Evolutionary conservation across 2,329 filamentous ascomycete genomes (phyloP), one percentile per base, ranked within the genome.

Genomic region (Xylaria sp.): DNA sequence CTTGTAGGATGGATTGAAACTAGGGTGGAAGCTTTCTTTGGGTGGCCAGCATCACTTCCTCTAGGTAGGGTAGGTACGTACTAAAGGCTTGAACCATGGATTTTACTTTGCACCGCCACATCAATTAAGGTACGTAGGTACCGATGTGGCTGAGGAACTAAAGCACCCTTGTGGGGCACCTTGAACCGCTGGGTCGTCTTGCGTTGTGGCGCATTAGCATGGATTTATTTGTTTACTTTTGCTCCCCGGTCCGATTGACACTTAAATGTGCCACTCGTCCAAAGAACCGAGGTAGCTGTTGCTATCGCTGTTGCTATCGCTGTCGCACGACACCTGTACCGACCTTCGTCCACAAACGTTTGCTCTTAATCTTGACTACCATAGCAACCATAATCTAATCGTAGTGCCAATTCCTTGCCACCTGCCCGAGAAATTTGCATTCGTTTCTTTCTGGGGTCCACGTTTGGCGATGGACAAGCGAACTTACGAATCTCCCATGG

Each of bases 401-500:
- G 28, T 39, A 20, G 56, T 13, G 41, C 61, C n/a, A 41, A 12
- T 20, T 34, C 32, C 13, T 28, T 52, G 44, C 52, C 46, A 20
- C 32, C 15, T 28, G 7, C 10, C 41, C 5, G 48, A 39, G 58
- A 63, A 59, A 65, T 55, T 52, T n/a, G 50, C 44, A 58, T 52
- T 61, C 34, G 51, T n/a, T 52, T 2, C 60, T 41, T 55, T 37
- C 5, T 12, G 6, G 25, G 56, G 20, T 28, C 37, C 32, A 23
- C 15, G 18, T 25, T 50, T 39, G 50, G 73, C 66, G 73, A 89
- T 87, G 84, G 84, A 88, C 63, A 83, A 83, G 73, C 83, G 89
- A 74, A 88, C 85, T 1, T 86, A 83, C 72, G 88, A 90, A 79
- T 83, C 87, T 70, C 88, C 83, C 71, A 91, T 91, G 89, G 89